Evolutionary conservation across 164 flowering plant species (phyloP).

Genomic region (Piper betle): DNA sequence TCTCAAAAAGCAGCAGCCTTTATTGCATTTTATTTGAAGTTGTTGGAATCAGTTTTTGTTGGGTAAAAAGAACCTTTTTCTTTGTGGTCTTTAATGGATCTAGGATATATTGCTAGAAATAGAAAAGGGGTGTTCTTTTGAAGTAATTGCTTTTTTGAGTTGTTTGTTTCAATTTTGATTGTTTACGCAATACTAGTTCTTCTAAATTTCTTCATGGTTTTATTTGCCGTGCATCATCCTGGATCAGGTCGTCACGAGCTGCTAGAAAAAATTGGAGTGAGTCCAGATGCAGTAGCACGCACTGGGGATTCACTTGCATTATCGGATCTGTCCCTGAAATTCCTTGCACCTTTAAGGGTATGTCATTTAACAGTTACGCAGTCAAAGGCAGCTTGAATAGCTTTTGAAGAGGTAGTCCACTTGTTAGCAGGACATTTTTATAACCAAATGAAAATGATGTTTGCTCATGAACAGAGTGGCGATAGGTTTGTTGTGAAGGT

Average conservation of each 20-base stretch:
- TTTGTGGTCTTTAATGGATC: too few relatives aligned
- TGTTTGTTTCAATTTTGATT: too few relatives aligned
- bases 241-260: constrained; percentile 73
- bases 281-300: constrained; percentile 67
- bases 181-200: too few relatives aligned
- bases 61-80: too few relatives aligned
- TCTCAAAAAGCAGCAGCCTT: too few relatives aligned
- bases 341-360: constrained; percentile 77
- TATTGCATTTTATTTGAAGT: too few relatives aligned
- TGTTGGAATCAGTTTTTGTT: too few relatives aligned
- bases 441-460: constrained; percentile 1
- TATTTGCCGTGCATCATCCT: too few relatives aligned
- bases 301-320: constrained; percentile 74
- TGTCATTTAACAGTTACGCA: constrained; percentile 1
- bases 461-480: constrained; percentile 45
- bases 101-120: too few relatives aligned
- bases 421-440: neutral
- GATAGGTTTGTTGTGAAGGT: constrained; percentile 80
- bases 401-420: neutral
- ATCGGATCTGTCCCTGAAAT: constrained; percentile 72
- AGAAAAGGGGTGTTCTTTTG: too few relatives aligned
- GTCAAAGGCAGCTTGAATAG: neutral
- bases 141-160: too few relatives aligned
- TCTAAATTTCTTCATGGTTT: too few relatives aligned
- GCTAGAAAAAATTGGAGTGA: constrained; percentile 60